phyloP scores from a whole-genome alignment of 495 filamentous ascomycete genomes.

The Lasiosphaeria ovina region DNA sequence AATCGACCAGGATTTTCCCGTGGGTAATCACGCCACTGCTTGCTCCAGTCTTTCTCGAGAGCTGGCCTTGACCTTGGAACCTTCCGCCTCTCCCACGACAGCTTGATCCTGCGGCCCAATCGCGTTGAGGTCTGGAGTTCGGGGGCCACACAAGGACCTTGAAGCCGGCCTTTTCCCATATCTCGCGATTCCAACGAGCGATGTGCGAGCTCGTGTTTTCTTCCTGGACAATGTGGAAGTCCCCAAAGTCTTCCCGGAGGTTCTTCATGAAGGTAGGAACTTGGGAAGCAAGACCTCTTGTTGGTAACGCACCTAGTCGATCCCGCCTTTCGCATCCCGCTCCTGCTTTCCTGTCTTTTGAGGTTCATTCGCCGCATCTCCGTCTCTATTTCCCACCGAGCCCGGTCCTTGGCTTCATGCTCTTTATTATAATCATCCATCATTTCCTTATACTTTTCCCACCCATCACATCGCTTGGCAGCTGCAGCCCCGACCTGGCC shows the following conservation, averaged over 20 bases:
- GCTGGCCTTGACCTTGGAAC: background rate
- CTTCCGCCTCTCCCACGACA: constrained; percentile 4
- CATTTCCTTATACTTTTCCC: constrained; percentile 1
- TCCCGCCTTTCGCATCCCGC: constrained; percentile 3
- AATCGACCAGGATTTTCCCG: background rate
- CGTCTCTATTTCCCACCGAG: constrained; percentile 5
- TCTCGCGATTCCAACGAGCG: constrained; percentile 2
- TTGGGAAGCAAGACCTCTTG: constrained; percentile 5
- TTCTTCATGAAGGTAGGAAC: constrained; percentile 7
- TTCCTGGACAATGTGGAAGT: constrained; percentile 7
- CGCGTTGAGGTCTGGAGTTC: constrained; percentile 10
- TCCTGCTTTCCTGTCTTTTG: constrained; percentile 10
- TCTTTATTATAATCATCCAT: constrained; percentile 8
- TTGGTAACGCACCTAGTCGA: constrained; percentile 12
- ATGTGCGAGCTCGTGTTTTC: constrained; percentile 8
- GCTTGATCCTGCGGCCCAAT: constrained; percentile 11
- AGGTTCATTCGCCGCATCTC: background rate
- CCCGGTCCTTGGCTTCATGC: constrained; percentile 3
- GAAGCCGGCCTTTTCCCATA: constrained; percentile 8
- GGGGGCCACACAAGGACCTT: constrained; percentile 1
- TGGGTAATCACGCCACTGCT: background rate
- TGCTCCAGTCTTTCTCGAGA: background rate
- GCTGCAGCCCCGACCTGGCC: too few relatives aligned
- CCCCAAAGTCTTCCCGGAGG: constrained; percentile 2
- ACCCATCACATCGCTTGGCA: too few relatives aligned